Percentiles rank a stretch among this genome's conserved stretches.
Conservation (phyloP, 176 grass and related monocot species). For the Paspalum vaginatum region DNA sequence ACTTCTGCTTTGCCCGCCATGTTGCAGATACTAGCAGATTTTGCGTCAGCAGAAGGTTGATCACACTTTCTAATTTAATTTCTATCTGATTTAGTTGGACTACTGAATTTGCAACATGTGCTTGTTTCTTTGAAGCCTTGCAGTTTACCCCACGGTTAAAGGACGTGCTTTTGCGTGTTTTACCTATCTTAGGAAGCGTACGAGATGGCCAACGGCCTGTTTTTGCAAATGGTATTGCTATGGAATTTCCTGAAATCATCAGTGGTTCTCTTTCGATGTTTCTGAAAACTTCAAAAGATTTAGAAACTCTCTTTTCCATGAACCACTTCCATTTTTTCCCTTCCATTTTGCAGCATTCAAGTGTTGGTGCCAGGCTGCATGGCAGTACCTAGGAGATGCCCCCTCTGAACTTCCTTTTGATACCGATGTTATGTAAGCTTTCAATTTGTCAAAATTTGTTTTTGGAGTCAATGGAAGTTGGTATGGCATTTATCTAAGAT, state of each 20-base stretch:
- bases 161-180: conserved; percentile 90
- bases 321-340: conserved; percentile 17
- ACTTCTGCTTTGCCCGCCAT: conserved; percentile 89
- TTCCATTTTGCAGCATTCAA: conserved; percentile 74
- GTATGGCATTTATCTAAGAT: conserved; percentile 33
- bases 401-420: conserved; percentile 76
- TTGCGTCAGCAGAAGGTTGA: conserved; percentile 84
- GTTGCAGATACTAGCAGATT: conserved; percentile 98
- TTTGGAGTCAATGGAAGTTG: conserved; percentile 35
- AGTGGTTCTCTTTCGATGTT: conserved; percentile 14
- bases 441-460: background rate
- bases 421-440: conserved; percentile 94
- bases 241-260: conserved; percentile 35
- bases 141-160: conserved; percentile 94
- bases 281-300: conserved; percentile 26
- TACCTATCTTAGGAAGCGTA: conserved; percentile 95
- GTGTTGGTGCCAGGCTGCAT: conserved; percentile 97
- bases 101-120: conserved; percentile 59
- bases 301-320: conserved; percentile 18
- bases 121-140: conserved; percentile 73
- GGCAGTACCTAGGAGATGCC: conserved; percentile 74
- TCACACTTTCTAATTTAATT: conserved; percentile 40
- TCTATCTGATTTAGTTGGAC: conserved; percentile 40
- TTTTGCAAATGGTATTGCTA: conserved; percentile 92
- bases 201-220: conserved; percentile 78